These are phyloP conservation scores for Chaetomium cochliodes DNA, from an alignment of 495 filamentous ascomycete species.

Conservation along the genomic window DNA sequence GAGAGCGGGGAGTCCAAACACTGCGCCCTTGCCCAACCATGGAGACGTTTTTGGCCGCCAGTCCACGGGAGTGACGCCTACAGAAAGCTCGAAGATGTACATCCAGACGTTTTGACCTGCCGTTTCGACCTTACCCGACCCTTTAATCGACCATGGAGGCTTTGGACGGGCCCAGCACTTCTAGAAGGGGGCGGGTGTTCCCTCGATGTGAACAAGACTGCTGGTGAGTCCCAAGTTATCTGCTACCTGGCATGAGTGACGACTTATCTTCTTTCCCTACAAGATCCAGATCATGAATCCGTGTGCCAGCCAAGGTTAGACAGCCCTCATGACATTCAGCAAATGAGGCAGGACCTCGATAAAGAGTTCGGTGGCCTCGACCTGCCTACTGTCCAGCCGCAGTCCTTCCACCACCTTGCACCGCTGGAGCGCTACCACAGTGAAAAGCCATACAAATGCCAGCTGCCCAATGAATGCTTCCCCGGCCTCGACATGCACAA, in stretches of 20 bases:
- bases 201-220: not conserved
- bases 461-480: slow-evolving; percentile 17
- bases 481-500: slow-evolving; percentile 19
- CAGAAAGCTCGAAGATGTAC: not conserved
- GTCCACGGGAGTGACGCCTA: slow-evolving; percentile 5
- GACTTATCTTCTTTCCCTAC: not conserved
- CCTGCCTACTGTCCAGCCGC: slow-evolving; percentile 14
- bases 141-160: slow-evolving; percentile 21
- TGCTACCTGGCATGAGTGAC: not conserved
- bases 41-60: slow-evolving; percentile 21
- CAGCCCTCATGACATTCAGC: not conserved
- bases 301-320: not conserved
- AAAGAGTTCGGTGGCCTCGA: slow-evolving; percentile 1
- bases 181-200: not conserved
- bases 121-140: slow-evolving; percentile 15
- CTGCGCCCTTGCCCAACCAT: slow-evolving; percentile 13
- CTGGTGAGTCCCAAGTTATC: not conserved
- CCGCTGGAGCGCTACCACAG: slow-evolving; percentile 12
- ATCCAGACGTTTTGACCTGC: slow-evolving; percentile 21
- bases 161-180: slow-evolving; percentile 10
- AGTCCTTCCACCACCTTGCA: slow-evolving; percentile 19
- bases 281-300: not conserved
- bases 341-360: slow-evolving; percentile 10
- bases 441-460: slow-evolving; percentile 23
- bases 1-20: not conserved